Conservation (phyloP, 768 basidiomycete genomes). For the Leccinum arenicola region DNA sequence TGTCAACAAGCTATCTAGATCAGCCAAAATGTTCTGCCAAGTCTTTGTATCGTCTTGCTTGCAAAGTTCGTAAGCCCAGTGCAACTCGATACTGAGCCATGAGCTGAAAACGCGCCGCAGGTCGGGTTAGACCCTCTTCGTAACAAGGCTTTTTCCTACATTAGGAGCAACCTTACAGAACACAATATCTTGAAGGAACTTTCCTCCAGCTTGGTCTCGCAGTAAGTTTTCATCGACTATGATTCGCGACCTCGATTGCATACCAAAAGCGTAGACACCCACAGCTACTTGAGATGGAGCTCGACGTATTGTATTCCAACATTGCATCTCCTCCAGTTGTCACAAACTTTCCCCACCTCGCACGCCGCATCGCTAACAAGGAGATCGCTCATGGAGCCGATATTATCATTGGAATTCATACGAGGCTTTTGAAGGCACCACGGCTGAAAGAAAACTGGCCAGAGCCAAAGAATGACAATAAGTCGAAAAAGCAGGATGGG, state of each 20-base stretch:
- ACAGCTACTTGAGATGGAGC: neutral
- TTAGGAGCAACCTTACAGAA: neutral
- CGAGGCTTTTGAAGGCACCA: neutral
- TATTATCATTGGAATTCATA: neutral
- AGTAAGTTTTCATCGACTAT: neutral
- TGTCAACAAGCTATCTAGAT: neutral
- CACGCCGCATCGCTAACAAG: neutral
- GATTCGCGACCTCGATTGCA: neutral
- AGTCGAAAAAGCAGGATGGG: neutral
- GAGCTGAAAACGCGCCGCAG: neutral
- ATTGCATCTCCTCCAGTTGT: neutral
- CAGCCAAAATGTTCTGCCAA: neutral
- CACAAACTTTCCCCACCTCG: neutral
- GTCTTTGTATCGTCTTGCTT: neutral
- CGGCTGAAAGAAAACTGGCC: neutral
- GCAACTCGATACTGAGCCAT: neutral
- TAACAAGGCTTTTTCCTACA: neutral
- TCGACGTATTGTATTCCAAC: neutral
- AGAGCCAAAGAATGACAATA: neutral
- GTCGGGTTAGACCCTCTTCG: neutral
- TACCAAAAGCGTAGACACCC: neutral
- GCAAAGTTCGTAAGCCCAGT: neutral
- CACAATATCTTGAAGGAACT: neutral
- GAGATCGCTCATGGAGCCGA: neutral
- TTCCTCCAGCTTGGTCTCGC: neutral